Percentiles rank a stretch among this genome's conserved stretches.
phyloP scores from a whole-genome alignment of 495 filamentous ascomycete genomes.

The Podospora anserina region DNA sequence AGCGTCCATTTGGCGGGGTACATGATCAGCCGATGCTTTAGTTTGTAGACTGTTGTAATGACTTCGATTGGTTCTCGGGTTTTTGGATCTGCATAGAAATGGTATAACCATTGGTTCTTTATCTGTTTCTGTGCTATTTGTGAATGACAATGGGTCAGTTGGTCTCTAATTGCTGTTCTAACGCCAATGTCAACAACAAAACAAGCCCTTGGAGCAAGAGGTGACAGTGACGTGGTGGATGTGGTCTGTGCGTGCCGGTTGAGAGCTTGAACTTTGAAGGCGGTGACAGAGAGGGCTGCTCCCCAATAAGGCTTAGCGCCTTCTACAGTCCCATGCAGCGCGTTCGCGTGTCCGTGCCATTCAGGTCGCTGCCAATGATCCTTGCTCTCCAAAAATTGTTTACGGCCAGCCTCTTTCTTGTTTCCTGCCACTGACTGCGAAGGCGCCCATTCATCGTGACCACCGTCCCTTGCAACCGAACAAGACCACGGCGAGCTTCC shows the following conservation, averaged over 20 bases:
- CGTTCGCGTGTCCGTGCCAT: conserved; percentile 24
- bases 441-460: conserved; percentile 16
- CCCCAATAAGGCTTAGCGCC: conserved; percentile 20
- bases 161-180: too few species aligned
- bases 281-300: conserved; percentile 24
- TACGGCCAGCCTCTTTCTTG: conserved; percentile 29
- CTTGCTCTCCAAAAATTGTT: conserved; percentile 39
- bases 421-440: conserved; percentile 10
- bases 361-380: conserved; percentile 27
- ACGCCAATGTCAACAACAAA: too few species aligned
- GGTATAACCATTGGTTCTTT: not conserved
- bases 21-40: not conserved
- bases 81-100: not conserved
- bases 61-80: not conserved
- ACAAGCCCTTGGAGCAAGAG: too few species aligned
- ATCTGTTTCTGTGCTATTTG: not conserved
- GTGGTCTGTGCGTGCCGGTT: not conserved
- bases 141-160: not conserved
- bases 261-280: conserved; percentile 9
- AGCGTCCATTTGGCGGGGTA: not conserved
- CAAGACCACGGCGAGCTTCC: conserved; percentile 9
- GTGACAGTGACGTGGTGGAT: not conserved
- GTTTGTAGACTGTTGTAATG: not conserved
- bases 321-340: conserved; percentile 20
- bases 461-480: conserved; percentile 6